Conservation (phyloP, 805 yeast species). For the Suhomyces pyralidae region DNA sequence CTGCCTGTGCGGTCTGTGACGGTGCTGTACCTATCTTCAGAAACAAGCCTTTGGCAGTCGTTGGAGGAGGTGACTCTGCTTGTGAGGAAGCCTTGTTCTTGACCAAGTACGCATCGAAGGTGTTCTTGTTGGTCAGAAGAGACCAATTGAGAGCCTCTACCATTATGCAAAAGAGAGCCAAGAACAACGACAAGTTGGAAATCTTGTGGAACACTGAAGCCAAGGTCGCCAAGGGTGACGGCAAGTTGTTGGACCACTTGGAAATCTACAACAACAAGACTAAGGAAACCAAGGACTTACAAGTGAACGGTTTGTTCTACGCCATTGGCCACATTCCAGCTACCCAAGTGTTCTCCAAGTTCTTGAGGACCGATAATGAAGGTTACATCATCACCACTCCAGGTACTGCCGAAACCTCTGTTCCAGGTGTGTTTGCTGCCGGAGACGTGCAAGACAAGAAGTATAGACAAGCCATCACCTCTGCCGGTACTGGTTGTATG, state of each 20-base stretch:
- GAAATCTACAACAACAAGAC: constrained; percentile 69
- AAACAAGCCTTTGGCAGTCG: constrained; percentile 94
- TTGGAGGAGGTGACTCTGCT: constrained; percentile 99
- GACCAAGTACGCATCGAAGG: constrained; percentile 97
- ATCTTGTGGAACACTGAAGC: constrained; percentile 83
- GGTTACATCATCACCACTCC: constrained; percentile 90
- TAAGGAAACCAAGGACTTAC: constrained; percentile 62
- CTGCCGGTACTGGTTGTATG: constrained; percentile 99
- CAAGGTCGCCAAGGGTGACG: constrained; percentile 90
- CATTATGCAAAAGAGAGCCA: constrained; percentile 94
- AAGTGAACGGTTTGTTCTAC: constrained; percentile 90
- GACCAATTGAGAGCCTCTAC: constrained; percentile 92
- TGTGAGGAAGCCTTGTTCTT: constrained; percentile 98
- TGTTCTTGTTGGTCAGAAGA: constrained; percentile 88
- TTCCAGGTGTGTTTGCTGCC: constrained; percentile 93
- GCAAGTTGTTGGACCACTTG: constrained; percentile 69
- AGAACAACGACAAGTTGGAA: constrained; percentile 83
- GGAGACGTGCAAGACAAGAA: constrained; percentile 98
- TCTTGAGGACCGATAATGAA: constrained; percentile 77
- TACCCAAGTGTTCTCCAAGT: constrained; percentile 72
- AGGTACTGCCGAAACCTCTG: constrained; percentile 82
- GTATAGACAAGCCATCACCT: constrained; percentile 98
- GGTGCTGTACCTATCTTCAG: constrained; percentile 99
- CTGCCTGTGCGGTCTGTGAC: constrained; percentile 99
- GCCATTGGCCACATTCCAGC: constrained; percentile 99